Percentiles rank a stretch among this genome's conserved stretches.
These are phyloP conservation scores for Citrus sinensis DNA, from an alignment of 345 rosid species.

Conservation along the genomic window DNA sequence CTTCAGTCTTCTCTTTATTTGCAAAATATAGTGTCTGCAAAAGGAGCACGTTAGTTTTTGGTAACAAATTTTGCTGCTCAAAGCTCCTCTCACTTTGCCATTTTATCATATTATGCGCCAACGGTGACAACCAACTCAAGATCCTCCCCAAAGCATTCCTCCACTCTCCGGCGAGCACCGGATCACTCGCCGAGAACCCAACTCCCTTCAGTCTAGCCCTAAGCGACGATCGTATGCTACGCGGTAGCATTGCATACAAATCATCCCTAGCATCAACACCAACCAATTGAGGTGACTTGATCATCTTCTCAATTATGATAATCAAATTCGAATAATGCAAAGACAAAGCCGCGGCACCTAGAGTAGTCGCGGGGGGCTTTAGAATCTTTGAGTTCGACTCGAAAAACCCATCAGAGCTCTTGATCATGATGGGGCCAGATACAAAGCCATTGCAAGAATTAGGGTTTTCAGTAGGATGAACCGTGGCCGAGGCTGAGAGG, in stretches of 20 bases:
- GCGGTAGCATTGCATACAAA: conserved; percentile 81
- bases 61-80: conserved; percentile 59
- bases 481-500: conserved; percentile 77
- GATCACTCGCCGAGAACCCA: conserved; percentile 69
- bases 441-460: conserved; percentile 25
- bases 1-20: conserved; percentile 80
- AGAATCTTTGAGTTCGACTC: conserved; percentile 60
- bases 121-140: conserved; percentile 76
- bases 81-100: conserved; percentile 98
- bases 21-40: conserved; percentile 82
- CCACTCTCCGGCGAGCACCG: conserved; percentile 83
- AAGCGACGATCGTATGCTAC: conserved; percentile 56
- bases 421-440: conserved; percentile 1
- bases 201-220: conserved; percentile 72
- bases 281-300: conserved; percentile 83
- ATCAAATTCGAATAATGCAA: conserved; percentile 84
- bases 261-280: conserved; percentile 92
- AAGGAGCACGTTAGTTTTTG: conserved; percentile 57
- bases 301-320: conserved; percentile 90
- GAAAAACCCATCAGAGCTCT: conserved; percentile 36
- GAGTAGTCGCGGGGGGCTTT: conserved; percentile 64
- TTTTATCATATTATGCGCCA: conserved; percentile 94
- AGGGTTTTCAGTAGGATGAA: conserved; percentile 58
- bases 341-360: conserved; percentile 77
- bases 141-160: conserved; percentile 71